phyloP scores from a whole-genome alignment of 192 early-diverging fungal genomes.

The Phycomyces blakesleeanus region DNA sequence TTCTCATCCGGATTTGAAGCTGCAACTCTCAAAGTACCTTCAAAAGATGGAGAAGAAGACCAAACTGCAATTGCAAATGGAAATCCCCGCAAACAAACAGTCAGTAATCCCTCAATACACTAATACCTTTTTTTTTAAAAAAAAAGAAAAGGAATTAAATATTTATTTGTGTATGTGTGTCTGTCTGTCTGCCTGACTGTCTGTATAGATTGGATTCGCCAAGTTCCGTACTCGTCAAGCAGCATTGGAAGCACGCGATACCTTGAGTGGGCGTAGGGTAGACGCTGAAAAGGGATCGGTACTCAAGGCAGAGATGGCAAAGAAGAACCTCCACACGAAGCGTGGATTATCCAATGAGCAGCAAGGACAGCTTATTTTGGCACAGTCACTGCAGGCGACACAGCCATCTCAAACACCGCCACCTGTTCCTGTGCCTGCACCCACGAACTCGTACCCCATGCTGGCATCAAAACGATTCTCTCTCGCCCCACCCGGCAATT shows the following conservation, averaged over 20 bases:
- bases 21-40: conserved; percentile 89
- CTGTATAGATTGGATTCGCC: conserved; percentile 92
- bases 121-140: too few species aligned
- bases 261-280: conserved; percentile 85
- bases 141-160: too few species aligned
- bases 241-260: conserved; percentile 87
- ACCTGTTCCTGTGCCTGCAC: too few species aligned
- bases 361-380: not conserved
- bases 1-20: conserved; percentile 98
- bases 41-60: conserved; percentile 55
- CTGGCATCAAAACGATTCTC: not conserved
- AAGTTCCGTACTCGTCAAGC: conserved; percentile 92
- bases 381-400: not conserved
- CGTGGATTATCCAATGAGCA: conserved; percentile 49
- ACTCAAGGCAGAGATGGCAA: conserved; percentile 98
- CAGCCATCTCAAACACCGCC: not conserved
- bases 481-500: not conserved
- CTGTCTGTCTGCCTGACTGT: too few species aligned
- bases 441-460: too few species aligned
- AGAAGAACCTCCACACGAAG: conserved; percentile 96
- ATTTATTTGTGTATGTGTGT: too few species aligned
- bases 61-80: conserved; percentile 35
- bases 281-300: conserved; percentile 75
- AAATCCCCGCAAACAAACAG: conserved; percentile 82
- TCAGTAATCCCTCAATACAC: conserved; percentile 47